Conservation (phyloP, 352 stramenopile species). For the Phytophthora pseudosyringae region DNA sequence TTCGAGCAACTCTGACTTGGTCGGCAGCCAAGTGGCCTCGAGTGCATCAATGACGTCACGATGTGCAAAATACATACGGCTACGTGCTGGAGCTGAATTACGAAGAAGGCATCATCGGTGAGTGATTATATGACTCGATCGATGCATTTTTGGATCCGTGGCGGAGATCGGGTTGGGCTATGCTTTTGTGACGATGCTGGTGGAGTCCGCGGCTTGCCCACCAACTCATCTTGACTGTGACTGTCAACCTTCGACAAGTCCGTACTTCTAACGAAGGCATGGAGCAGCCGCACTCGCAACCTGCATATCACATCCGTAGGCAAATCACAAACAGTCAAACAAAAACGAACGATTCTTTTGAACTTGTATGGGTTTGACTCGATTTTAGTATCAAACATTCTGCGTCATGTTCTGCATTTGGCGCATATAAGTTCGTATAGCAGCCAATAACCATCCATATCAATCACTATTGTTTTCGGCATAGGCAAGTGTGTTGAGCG, state of each 20-base stretch:
- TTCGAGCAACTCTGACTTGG: constrained; percentile 3
- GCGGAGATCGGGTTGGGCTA: constrained; percentile 23
- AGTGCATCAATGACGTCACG: background rate
- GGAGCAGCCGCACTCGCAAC: background rate
- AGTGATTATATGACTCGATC: constrained; percentile 30
- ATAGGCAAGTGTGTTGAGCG: no score
- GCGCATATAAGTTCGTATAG: background rate
- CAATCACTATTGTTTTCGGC: background rate
- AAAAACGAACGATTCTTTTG: no score
- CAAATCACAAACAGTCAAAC: background rate
- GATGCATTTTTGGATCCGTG: constrained; percentile 16
- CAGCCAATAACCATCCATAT: background rate
- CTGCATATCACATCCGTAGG: background rate
- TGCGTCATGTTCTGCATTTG: background rate
- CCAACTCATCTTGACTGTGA: background rate
- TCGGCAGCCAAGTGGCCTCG: background rate
- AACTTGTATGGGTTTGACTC: no score
- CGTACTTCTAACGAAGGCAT: no score
- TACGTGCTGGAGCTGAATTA: constrained; percentile 36
- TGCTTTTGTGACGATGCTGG: constrained; percentile 21
- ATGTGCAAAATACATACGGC: constrained; percentile 30
- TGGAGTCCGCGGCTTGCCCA: constrained; percentile 13
- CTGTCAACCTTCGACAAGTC: background rate
- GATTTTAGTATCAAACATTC: background rate
- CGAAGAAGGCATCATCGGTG: background rate